phyloP scores from a whole-genome alignment of 192 early-diverging fungal species.

The Spizellomyces punctatus region DNA sequence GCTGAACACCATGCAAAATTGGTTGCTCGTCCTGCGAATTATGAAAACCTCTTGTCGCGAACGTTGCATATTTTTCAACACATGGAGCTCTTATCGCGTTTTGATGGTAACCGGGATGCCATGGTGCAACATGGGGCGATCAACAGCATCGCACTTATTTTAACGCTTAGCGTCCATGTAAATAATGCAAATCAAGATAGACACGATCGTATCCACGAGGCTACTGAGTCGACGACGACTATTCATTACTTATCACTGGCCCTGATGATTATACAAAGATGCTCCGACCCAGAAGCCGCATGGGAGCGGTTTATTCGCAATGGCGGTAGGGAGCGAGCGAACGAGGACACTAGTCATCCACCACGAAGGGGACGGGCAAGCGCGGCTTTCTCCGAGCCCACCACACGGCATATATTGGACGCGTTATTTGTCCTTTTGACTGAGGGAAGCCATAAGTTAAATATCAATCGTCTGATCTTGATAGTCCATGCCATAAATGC shows the following conservation, averaged over 20 bases:
- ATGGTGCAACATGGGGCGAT: conserved; percentile 27
- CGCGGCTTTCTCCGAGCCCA: too few relatives aligned
- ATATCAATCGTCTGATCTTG: too few relatives aligned
- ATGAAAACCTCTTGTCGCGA: neutral
- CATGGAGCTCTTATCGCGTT: conserved; percentile 41
- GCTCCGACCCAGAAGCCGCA: conserved; percentile 7
- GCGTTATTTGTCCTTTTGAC: too few relatives aligned
- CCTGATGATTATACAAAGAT: conserved; percentile 1
- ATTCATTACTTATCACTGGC: neutral
- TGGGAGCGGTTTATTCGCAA: conserved; percentile 16
- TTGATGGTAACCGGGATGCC: conserved; percentile 35
- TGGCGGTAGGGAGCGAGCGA: neutral
- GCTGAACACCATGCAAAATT: neutral
- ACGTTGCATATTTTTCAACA: conserved; percentile 3
- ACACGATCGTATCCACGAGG: too few relatives aligned
- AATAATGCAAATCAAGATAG: neutral
- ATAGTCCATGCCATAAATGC: conserved; percentile 6
- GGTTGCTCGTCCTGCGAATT: neutral
- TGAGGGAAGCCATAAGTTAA: too few relatives aligned
- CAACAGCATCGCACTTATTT: neutral
- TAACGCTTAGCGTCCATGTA: neutral
- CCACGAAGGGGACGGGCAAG: too few relatives aligned
- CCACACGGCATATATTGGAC: too few relatives aligned
- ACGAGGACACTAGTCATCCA: too few relatives aligned
- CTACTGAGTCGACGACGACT: neutral